These are phyloP conservation scores for Scenedesmus sp. DNA, from an alignment of 163 green algal species.

Conservation along the genomic window DNA sequence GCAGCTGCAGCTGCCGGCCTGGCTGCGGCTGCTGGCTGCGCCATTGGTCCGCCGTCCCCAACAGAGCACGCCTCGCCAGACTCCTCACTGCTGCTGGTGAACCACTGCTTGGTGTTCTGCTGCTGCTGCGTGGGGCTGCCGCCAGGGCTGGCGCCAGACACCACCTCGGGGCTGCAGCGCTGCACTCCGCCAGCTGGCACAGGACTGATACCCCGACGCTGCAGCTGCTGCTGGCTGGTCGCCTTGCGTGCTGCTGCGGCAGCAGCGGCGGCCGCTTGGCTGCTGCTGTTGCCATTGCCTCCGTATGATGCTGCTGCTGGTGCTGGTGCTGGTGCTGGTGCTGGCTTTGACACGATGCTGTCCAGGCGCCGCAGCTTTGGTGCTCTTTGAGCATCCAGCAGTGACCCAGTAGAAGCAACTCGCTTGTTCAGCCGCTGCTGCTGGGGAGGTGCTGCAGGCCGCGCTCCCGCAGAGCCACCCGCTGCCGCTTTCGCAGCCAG, in stretches of 20 bases:
- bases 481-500: not conserved
- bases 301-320: slow-evolving; percentile 11
- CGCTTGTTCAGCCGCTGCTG: slow-evolving; percentile 7
- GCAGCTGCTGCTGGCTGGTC: not conserved
- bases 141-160: not conserved
- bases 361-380: slow-evolving; percentile 34
- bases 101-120: slow-evolving; percentile 56
- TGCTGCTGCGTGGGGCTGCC: slow-evolving; percentile 43
- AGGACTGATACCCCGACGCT: not conserved
- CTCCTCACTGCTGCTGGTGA: slow-evolving; percentile 48
- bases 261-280: slow-evolving; percentile 8
- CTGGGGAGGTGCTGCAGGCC: not conserved
- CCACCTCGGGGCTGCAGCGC: slow-evolving; percentile 12
- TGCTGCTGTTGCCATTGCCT: not conserved
- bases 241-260: not conserved
- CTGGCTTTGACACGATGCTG: not conserved
- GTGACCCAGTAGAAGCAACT: not conserved
- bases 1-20: not conserved
- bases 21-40: not conserved
- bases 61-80: slow-evolving; percentile 29
- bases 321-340: slow-evolving; percentile 26
- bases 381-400: not conserved
- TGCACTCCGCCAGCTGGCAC: not conserved
- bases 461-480: not conserved
- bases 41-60: not conserved